Percentiles rank a stretch among this genome's conserved stretches.
Conservation (phyloP, 768 basidiomycete genomes). For the Ramaria sp. region DNA sequence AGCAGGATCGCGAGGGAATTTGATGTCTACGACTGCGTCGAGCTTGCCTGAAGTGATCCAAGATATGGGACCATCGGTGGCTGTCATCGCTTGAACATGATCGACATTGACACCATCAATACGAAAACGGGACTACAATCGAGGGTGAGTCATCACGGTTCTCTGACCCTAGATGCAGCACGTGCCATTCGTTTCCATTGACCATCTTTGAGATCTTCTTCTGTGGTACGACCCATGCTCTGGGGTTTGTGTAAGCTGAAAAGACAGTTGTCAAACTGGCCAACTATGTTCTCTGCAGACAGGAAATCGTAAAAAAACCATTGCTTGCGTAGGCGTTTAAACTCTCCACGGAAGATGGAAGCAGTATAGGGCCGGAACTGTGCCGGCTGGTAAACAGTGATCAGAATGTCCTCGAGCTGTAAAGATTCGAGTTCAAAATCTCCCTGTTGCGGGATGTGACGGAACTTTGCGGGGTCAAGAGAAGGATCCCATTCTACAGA, state of each 20-base stretch:
- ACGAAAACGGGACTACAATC: slow-evolving; percentile 74
- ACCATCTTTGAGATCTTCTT: slow-evolving; percentile 73
- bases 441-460: slow-evolving; percentile 61
- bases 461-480: slow-evolving; percentile 69
- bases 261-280: slow-evolving; percentile 95
- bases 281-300: slow-evolving; percentile 90
- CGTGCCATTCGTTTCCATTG: slow-evolving; percentile 84
- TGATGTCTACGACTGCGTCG: slow-evolving; percentile 95
- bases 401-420: slow-evolving; percentile 83
- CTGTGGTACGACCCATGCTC: slow-evolving; percentile 84
- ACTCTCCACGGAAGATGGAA: slow-evolving; percentile 88
- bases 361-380: slow-evolving; percentile 87
- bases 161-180: slow-evolving; percentile 1
- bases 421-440: slow-evolving; percentile 90
- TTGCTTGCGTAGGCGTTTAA: slow-evolving; percentile 74
- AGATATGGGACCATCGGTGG: slow-evolving; percentile 79
- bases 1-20: slow-evolving; percentile 76
- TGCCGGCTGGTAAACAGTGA: slow-evolving; percentile 91
- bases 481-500: slow-evolving; percentile 81
- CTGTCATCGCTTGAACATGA: slow-evolving; percentile 79
- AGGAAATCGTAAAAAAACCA: slow-evolving; percentile 96
- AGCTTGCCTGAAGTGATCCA: slow-evolving; percentile 98
- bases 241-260: slow-evolving; percentile 96
- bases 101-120: slow-evolving; percentile 97
- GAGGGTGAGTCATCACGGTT: not conserved